Evolutionary conservation across 1,139 yeast species (phyloP), one percentile per base, ranked within the genome.

Genomic region (Lodderomyces metapsilosis): DNA sequence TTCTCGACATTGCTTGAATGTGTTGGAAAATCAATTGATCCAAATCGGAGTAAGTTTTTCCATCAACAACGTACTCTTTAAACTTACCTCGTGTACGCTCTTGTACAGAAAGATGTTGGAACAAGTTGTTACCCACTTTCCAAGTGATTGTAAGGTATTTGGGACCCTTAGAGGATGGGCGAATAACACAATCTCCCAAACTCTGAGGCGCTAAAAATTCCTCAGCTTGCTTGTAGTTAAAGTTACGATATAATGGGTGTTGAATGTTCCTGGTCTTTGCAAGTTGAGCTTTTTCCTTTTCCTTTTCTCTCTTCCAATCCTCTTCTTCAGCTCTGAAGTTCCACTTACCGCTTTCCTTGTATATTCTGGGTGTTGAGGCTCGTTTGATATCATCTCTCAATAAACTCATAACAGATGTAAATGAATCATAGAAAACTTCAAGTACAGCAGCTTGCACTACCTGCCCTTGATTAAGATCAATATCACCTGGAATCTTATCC

Each of bases 21-120:
- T 92, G 95, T 59, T 86, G 85, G 58, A 88, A 88, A 56, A 92
- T 84, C 60, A 92, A 78, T 64, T 92, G 98, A 68, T 92, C 99
- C 60, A 92, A 72, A 72, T 92, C 99, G 31, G 84, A 77, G 61
- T 87, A 92, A 38, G 71, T 68, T 52, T 78, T 78, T 32, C 76
- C 76, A 40, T 88, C 97, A 34, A 89, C 89, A 45, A 73, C 66
- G 47, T 86, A 74, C 34, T 76, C 76, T 50, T 79, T 79, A 40
- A 87, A 85, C 17, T 84, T 63, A 50, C 76, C 80, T 37, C 55
- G 48, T 9, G 52, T 81, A 41, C 77, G 73, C 62, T 92, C 98
- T 49, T 83, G 75, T 38, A 92, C 86, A 53, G 89, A 91, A 48
- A 94, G 71, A 61, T 92, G 98, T 61, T 94, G 98, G 66, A 85